phyloP scores from a whole-genome alignment of 768 basidiomycete species.

The Clitopilus hobsonii region DNA sequence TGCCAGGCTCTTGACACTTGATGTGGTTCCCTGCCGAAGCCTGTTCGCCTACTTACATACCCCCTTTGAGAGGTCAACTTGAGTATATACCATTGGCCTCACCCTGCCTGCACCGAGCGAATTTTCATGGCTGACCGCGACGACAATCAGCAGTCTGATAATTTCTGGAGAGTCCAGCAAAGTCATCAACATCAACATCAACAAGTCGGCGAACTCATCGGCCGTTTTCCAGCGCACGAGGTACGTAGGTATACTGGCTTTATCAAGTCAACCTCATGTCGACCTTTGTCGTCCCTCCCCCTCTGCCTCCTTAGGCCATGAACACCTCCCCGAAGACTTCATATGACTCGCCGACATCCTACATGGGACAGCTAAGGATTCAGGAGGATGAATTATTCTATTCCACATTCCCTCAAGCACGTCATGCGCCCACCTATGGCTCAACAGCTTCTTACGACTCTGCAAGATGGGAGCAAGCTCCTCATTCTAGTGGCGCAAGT shows the following conservation, averaged over 20 bases:
- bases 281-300: slow-evolving; percentile 1
- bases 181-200: background rate
- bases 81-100: background rate
- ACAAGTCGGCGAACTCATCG: background rate
- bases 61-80: background rate
- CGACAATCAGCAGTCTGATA: background rate
- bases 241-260: background rate
- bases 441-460: slow-evolving; percentile 3
- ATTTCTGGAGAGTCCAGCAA: background rate
- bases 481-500: slow-evolving; percentile 9
- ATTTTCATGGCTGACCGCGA: background rate
- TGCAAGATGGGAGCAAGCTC: slow-evolving; percentile 11
- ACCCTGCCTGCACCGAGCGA: background rate
- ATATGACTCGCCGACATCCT: slow-evolving; percentile 15
- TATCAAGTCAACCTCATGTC: slow-evolving; percentile 3
- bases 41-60: background rate
- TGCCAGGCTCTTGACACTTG: background rate
- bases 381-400: slow-evolving; percentile 36
- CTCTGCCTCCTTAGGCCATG: background rate
- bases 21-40: background rate
- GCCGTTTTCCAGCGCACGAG: background rate
- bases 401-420: slow-evolving; percentile 31
- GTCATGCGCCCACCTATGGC: slow-evolving; percentile 12
- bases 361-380: slow-evolving; percentile 27
- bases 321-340: slow-evolving; percentile 6